phyloP scores from a whole-genome alignment of 2,329 filamentous ascomycete genomes.

The Scorias spongiosa region DNA sequence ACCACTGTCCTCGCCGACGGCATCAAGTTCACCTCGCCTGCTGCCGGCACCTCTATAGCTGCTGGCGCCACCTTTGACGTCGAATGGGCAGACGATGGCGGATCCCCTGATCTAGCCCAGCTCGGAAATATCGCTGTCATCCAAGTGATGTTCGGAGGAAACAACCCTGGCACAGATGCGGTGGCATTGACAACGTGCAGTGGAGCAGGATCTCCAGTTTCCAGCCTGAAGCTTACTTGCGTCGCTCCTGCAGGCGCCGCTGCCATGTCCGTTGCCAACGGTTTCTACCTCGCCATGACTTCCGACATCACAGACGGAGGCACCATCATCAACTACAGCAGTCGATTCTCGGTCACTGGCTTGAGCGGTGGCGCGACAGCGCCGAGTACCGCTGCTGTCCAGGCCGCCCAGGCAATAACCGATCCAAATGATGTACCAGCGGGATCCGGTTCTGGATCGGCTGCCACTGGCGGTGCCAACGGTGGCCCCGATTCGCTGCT shows the following conservation, averaged over 20 bases:
- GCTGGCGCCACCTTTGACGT: not conserved
- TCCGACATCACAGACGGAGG: constrained; percentile 39
- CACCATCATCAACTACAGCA: constrained; percentile 43
- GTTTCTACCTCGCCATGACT: constrained; percentile 41
- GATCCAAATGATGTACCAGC: constrained; percentile 7
- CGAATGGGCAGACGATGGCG: not conserved
- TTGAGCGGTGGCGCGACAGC: constrained; percentile 46
- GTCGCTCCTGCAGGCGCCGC: not conserved
- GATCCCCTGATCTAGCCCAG: not conserved
- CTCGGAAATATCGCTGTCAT: not conserved
- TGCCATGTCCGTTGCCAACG: not conserved
- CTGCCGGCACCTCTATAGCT: not conserved
- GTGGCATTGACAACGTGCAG: not conserved
- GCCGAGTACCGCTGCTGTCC: constrained; percentile 22
- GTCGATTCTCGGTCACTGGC: constrained; percentile 46
- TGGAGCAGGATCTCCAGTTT: not conserved
- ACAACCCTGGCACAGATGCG: not conserved
- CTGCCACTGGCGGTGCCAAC: constrained; percentile 5
- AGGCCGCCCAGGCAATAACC: constrained; percentile 16
- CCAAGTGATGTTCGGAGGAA: not conserved
- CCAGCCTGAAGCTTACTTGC: not conserved
- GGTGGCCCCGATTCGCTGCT: constrained; percentile 22
- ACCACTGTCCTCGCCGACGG: constrained; percentile 1
- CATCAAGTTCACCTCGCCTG: not conserved
- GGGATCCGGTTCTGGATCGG: constrained; percentile 5